Base-by-base conservation (phyloP, 2,329 filamentous ascomycete species). In the Ophiostoma perfectum region DNA sequence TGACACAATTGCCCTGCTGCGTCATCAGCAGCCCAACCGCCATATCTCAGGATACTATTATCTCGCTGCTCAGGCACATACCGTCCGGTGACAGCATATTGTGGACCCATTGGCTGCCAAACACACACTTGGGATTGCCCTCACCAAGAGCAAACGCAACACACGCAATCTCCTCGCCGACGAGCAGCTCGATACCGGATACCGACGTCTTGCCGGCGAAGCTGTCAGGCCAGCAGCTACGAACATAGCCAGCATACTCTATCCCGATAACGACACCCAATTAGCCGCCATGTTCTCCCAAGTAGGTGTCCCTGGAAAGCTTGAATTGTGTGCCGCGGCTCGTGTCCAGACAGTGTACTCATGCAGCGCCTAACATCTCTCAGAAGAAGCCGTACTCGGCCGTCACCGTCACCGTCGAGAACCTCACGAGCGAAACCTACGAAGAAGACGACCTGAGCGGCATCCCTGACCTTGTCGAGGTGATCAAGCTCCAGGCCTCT, bases 391-490 rank as follows among this genome's bases (percentile, higher is more conserved):
- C 94, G 3, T 98, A 93, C 78, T 92, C 95, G 76, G 93, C 95
- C 58, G 89, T 99, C 71, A 97, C 94, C 47, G 94, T 97, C 67
- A 91, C 92, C 72, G 87, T 99, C 74, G 95, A 98, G 78, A 89
- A 89, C 70, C 85, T 98, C 74, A 98, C 94, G 1, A 90, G 91
- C 75, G 94, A 97, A 78, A 83, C 90, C 71, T 96, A 91, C 78
- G 90, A 96, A 70, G 92, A 96, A 76, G 92, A 98, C 77, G 93
- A 98, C 77, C 83, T 96, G 49, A 90, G 91, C 74, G 95, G 94
- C 38, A 92, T 99, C 72, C 91, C 94, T 55, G 93, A 98, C 74
- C 87, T 99, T 38, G 91, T 98, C 72, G 95, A 99, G 78, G 92
- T 95, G 68, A 91, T 99, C 76, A 90, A 91, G 72, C 87, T 99